These are phyloP conservation scores for Populus tremula DNA, from an alignment of 345 rosid genomes.

Conservation along the genomic window DNA sequence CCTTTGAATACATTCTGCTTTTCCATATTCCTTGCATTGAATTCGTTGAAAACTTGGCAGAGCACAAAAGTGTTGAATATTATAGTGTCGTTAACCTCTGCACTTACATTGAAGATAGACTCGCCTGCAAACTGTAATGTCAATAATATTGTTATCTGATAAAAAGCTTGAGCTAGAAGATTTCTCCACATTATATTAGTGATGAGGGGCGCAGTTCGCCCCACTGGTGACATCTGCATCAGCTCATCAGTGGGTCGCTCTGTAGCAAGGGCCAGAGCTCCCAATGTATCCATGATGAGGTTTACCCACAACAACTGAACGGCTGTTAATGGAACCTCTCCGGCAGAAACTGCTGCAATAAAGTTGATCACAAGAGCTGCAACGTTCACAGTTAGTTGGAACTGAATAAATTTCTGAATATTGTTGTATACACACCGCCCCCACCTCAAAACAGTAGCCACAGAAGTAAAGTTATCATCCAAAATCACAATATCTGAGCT, in stretches of 20 bases:
- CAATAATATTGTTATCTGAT: constrained; percentile 20
- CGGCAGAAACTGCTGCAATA: constrained; percentile 27
- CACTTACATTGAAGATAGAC: constrained; percentile 18
- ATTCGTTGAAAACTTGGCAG: constrained; percentile 33
- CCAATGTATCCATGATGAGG: constrained; percentile 30
- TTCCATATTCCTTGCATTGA: constrained; percentile 28
- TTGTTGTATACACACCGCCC: constrained; percentile 29
- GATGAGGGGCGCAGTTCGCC: constrained; percentile 26
- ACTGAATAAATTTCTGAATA: constrained; percentile 31
- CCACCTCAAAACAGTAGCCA: constrained; percentile 27
- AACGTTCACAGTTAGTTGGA: constrained; percentile 29
- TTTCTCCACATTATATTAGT: constrained; percentile 35
- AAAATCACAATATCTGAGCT: constrained; percentile 30
- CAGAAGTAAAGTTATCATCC: constrained; percentile 33
- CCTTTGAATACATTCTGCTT: constrained; percentile 29
- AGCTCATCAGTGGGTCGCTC: constrained; percentile 28
- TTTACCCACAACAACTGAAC: constrained; percentile 31
- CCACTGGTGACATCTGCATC: constrained; percentile 22
- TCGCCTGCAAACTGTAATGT: constrained; percentile 24
- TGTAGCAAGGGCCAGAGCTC: constrained; percentile 31
- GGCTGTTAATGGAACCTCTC: constrained; percentile 30
- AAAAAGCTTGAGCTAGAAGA: constrained; percentile 26
- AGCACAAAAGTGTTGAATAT: constrained; percentile 31
- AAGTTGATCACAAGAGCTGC: constrained; percentile 35
- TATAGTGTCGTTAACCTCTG: constrained; percentile 22